Percentiles rank a stretch among this genome's conserved stretches.
phyloP scores from a whole-genome alignment of 139 green algal genomes.

The Picochlorum costavermella region DNA sequence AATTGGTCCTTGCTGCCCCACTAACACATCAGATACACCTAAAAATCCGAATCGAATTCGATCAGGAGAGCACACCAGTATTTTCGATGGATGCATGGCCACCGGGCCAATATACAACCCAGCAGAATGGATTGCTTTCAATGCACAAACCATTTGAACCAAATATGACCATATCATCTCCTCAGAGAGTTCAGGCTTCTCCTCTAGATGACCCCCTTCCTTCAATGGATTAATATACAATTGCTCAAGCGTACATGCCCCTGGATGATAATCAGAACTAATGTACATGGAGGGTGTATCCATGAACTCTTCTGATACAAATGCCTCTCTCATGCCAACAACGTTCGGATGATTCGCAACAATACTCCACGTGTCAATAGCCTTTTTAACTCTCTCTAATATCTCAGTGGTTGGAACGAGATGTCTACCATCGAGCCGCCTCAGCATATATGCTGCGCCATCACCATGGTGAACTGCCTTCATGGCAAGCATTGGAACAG shows the following conservation, averaged over 20 bases:
- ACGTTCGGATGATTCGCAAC: constrained; percentile 66
- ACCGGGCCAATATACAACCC: constrained; percentile 47
- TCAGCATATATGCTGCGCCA: constrained; percentile 60
- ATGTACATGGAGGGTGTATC: constrained; percentile 45
- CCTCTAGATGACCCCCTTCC: constrained; percentile 10
- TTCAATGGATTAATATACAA: constrained; percentile 31
- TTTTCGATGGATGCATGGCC: constrained; percentile 67
- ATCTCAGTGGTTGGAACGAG: constrained; percentile 61
- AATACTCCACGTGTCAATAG: constrained; percentile 52
- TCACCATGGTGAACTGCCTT: constrained; percentile 63
- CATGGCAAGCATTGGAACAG: constrained; percentile 35
- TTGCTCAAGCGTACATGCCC: constrained; percentile 45
- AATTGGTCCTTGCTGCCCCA: constrained; percentile 5
- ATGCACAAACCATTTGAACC: constrained; percentile 53
- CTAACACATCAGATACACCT: constrained; percentile 61
- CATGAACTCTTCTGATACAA: constrained; percentile 57
- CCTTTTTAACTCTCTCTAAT: constrained; percentile 33
- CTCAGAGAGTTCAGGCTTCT: constrained; percentile 35
- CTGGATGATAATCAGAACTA: constrained; percentile 59
- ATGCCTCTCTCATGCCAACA: constrained; percentile 43
- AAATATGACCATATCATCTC: constrained; percentile 78
- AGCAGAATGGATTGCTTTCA: constrained; percentile 58
- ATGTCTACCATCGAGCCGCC: constrained; percentile 65
- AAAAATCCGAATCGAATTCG: constrained; percentile 53
- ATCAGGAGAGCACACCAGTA: constrained; percentile 26